Percentiles rank a stretch among this genome's conserved stretches.
These are phyloP conservation scores for Carex arenaria DNA, from an alignment of 202 grass and related monocot genomes.

Conservation along the genomic window DNA sequence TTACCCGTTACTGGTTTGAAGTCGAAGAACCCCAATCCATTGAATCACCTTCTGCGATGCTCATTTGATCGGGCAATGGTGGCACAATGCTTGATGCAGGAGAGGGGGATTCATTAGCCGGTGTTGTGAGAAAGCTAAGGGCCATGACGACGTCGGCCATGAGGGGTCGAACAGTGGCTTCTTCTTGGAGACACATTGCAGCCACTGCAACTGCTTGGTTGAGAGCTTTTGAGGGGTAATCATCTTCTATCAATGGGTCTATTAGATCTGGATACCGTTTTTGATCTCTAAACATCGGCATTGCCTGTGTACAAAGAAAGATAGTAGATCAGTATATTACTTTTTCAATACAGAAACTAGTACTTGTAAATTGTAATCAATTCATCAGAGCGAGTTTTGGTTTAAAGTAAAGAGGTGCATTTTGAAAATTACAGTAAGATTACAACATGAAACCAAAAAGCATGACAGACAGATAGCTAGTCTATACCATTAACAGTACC, in stretches of 20 bases:
- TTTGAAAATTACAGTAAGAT: neutral
- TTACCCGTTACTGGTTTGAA: slow-evolving; percentile 9
- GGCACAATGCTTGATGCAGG: slow-evolving; percentile 1
- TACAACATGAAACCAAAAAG: too few species aligned
- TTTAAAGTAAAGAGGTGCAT: neutral
- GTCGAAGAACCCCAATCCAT: slow-evolving; percentile 24
- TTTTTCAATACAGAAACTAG: neutral
- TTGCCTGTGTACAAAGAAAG: slow-evolving; percentile 44
- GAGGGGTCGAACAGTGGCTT: slow-evolving; percentile 67
- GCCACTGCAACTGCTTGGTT: slow-evolving; percentile 93
- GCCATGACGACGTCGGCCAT: slow-evolving; percentile 83
- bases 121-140: slow-evolving; percentile 55
- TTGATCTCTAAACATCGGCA: slow-evolving; percentile 88
- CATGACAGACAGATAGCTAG: neutral
- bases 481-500: neutral
- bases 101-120: slow-evolving; percentile 24
- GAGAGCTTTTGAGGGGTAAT: slow-evolving; percentile 66
- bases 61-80: slow-evolving; percentile 14
- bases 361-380: neutral
- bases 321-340: neutral
- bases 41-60: slow-evolving; percentile 24
- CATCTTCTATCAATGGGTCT: slow-evolving; percentile 54
- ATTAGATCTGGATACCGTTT: slow-evolving; percentile 83
- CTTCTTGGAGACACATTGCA: slow-evolving; percentile 95
- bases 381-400: neutral